Conservation (phyloP, 495 filamentous ascomycete genomes). For the Penicillium canariense region DNA sequence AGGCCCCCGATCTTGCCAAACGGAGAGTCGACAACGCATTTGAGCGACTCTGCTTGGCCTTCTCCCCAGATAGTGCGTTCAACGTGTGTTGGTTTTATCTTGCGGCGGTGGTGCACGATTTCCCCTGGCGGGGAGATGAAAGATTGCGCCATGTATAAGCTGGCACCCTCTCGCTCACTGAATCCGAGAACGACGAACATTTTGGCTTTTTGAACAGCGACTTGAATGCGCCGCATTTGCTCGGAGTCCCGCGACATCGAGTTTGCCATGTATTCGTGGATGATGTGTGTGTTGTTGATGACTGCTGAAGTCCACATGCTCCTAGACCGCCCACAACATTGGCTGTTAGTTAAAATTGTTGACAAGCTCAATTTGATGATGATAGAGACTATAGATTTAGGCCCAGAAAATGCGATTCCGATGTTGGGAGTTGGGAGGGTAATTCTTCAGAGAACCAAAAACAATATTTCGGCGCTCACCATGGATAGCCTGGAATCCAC, state of each 20-base stretch:
- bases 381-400: too few species aligned
- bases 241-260: slow-evolving; percentile 42
- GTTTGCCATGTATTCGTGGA: slow-evolving; percentile 52
- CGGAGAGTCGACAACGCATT: slow-evolving; percentile 42
- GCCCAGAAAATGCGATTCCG: too few species aligned
- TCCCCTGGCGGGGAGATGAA: slow-evolving; percentile 48
- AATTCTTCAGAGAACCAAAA: slow-evolving; percentile 46
- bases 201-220: slow-evolving; percentile 36
- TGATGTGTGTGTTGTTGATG: too few species aligned
- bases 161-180: slow-evolving; percentile 46
- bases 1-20: slow-evolving; percentile 47
- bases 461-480: too few species aligned
- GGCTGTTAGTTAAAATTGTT: too few species aligned
- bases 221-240: slow-evolving; percentile 47
- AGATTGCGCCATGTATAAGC: slow-evolving; percentile 57
- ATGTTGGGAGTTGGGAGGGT: neutral
- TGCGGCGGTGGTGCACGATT: slow-evolving; percentile 45
- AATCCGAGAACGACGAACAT: slow-evolving; percentile 55
- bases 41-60: slow-evolving; percentile 39
- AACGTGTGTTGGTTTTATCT: slow-evolving; percentile 63
- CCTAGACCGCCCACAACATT: too few species aligned
- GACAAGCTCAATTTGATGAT: too few species aligned
- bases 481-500: slow-evolving; percentile 41
- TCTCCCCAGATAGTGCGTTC: slow-evolving; percentile 63
- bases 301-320: too few species aligned